These are phyloP conservation scores for Claviceps sp. DNA, from an alignment of 2,329 filamentous ascomycete genomes.

Conservation along the genomic window DNA sequence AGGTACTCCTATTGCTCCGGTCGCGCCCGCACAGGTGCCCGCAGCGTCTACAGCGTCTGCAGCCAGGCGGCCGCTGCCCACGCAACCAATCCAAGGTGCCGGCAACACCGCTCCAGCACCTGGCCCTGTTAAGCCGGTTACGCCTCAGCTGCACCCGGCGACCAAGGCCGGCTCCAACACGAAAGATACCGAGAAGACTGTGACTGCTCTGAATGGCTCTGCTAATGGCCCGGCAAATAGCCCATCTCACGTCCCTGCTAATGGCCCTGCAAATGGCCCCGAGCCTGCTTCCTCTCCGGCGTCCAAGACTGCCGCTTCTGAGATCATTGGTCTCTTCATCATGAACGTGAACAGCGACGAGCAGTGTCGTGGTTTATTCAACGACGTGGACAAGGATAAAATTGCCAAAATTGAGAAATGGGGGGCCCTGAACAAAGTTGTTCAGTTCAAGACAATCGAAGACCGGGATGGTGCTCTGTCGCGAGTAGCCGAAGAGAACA, in stretches of 20 bases:
- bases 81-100: conserved; percentile 29
- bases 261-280: conserved; percentile 38
- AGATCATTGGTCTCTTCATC: conserved; percentile 77
- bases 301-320: conserved; percentile 46
- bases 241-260: conserved; percentile 27
- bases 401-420: conserved; percentile 68
- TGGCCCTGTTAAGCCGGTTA: conserved; percentile 25
- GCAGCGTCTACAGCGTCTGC: conserved; percentile 20
- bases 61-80: conserved; percentile 23
- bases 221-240: conserved; percentile 34
- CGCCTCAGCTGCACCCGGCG: conserved; percentile 35
- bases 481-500: conserved; percentile 61
- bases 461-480: conserved; percentile 71
- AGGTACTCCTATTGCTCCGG: conserved; percentile 22
- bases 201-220: conserved; percentile 38
- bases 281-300: conserved; percentile 44
- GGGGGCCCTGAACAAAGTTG: conserved; percentile 69
- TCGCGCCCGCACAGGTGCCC: conserved; percentile 21
- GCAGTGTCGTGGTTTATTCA: conserved; percentile 68
- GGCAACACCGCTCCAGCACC: conserved; percentile 21
- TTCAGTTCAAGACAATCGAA: conserved; percentile 66
- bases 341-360: conserved; percentile 76
- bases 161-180: conserved; percentile 23
- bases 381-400: conserved; percentile 70
- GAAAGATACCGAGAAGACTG: conserved; percentile 45